Evolutionary conservation across 2,329 filamentous ascomycete species (phyloP), one percentile per base, ranked within the genome.

Genomic region (Fusarium sterilihyphosum): DNA sequence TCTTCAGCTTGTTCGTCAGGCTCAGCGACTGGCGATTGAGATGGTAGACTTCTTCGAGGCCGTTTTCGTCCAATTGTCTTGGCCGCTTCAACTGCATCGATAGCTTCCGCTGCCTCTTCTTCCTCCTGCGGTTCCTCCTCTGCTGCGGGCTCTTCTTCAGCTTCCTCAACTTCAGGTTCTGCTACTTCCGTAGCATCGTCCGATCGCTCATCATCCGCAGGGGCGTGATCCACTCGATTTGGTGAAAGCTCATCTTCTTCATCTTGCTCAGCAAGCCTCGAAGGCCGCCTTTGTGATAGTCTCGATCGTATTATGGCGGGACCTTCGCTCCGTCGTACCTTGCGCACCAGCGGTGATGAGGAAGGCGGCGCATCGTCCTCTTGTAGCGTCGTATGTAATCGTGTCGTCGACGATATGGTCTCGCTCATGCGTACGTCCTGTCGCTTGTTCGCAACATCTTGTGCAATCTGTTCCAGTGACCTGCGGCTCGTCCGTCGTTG

Each of bases 391-490:
- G 83, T 80, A 50, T 87, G 85, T 22, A 89, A 77, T n/a, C 83
- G 82, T 1, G 82, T 79, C 29, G 84, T 86, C 7, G 84, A 86
- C 4, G 81, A 82, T 13, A 84, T 67, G 4, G 81, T 81, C 2
- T 80, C 81, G 40, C 79, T 81, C 13, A 81, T 76, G 20, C 78
- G 80, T 20, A 88, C 77, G 8, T 78, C 83, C 33, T 85, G 84
- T 56, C 88, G 81, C 14, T 84, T 85, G 3, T 88, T 89, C 71
- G 75, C 81, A 2, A 90, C 89, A 64, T 88, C 90, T 75, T 91
- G 75, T 6, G 37, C 52, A 31, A 80, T 73, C 57, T 80, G 75
- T 31, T 78, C 79, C 10, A 77, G 52, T 1, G 75, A 65, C 5
- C 50, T 59, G 4, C 59, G 56, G 10, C 77, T 70, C 9, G 60